Conservation (phyloP, 140 eudicot species). For the Oenanthe javanica region DNA sequence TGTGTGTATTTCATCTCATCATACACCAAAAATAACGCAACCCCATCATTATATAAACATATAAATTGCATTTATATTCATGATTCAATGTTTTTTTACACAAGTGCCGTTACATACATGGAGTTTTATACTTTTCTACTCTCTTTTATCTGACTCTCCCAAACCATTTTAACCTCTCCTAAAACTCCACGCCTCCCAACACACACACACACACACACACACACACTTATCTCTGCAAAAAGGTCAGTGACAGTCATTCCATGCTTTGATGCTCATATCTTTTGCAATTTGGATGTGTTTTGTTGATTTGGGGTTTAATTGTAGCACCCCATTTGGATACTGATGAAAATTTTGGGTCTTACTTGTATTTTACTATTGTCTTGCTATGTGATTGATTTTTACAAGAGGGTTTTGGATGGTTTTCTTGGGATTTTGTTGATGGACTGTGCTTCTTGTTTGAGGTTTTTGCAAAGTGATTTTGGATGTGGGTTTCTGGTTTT, state of each 20-base stretch:
- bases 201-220: background rate
- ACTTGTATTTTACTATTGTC: conserved; percentile 16
- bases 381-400: conserved; percentile 29
- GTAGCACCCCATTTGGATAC: conserved; percentile 7
- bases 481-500: conserved; percentile 37
- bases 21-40: background rate
- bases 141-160: background rate
- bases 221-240: background rate
- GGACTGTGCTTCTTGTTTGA: conserved; percentile 39
- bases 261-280: background rate
- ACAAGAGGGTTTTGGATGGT: conserved; percentile 11
- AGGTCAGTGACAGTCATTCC: conserved; percentile 4
- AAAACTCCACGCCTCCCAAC: conserved; percentile 2
- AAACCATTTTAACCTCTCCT: background rate
- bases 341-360: conserved; percentile 24
- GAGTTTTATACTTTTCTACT: background rate
- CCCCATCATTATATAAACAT: background rate
- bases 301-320: background rate
- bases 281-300: background rate
- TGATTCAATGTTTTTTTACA: background rate
- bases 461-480: conserved; percentile 26
- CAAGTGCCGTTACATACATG: background rate
- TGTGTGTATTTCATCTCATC: background rate
- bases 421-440: conserved; percentile 23
- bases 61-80: background rate